A percentile compares a stretch with the other conserved stretches of the same genome.
phyloP scores from a whole-genome alignment of 2,329 filamentous ascomycete species.

The Cytospora mali region DNA sequence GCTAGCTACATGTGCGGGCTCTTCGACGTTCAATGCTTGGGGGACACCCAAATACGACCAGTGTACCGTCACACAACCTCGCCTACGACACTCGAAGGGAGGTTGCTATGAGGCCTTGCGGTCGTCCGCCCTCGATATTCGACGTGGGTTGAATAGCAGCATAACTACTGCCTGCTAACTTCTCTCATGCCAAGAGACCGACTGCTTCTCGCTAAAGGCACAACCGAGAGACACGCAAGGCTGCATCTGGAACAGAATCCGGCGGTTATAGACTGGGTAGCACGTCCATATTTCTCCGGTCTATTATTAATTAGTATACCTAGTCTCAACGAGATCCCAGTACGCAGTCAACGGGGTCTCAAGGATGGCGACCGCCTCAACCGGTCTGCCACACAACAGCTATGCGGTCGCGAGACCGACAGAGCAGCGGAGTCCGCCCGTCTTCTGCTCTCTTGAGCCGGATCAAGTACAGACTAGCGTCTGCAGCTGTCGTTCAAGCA shows the following conservation, averaged over 20 bases:
- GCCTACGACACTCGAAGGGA: not conserved
- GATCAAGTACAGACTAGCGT: not conserved
- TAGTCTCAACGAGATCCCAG: too few species aligned
- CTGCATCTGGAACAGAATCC: not conserved
- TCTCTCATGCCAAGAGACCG: not conserved
- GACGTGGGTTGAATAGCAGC: not conserved
- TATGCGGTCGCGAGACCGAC: not conserved
- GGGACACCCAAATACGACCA: not conserved
- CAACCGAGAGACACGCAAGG: constrained; percentile 4
- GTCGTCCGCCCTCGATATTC: too few species aligned
- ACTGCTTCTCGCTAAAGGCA: not conserved
- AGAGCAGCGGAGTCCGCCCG: not conserved
- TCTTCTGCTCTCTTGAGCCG: not conserved
- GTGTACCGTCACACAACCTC: constrained; percentile 11
- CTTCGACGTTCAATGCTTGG: constrained; percentile 1
- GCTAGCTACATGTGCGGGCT: constrained; percentile 11
- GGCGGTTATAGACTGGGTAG: not conserved
- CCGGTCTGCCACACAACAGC: not conserved
- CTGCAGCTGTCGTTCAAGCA: not conserved
- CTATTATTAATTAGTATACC: not conserved
- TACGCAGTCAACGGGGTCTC: not conserved
- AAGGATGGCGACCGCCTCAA: not conserved
- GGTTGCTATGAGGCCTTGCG: constrained; percentile 1
- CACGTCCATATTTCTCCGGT: constrained; percentile 4
- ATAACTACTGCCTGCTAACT: not conserved